phyloP scores from a whole-genome alignment of 1,139 yeast species.

The Kazachstania sp. region DNA sequence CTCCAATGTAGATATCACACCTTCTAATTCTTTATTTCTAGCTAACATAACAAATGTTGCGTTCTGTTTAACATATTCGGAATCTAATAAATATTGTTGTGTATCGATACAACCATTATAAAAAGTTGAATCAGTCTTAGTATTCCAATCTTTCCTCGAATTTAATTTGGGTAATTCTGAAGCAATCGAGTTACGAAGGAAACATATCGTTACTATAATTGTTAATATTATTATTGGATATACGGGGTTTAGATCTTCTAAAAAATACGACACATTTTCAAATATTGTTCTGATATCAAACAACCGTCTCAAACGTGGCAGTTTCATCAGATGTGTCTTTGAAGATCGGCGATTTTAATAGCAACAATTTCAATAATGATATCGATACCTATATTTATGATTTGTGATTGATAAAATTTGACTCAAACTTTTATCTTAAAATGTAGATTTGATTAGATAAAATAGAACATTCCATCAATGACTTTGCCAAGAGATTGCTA shows the following conservation, averaged over 20 bases:
- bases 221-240: constrained; percentile 5
- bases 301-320: no score
- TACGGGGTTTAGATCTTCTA: constrained; percentile 7
- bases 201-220: constrained; percentile 6
- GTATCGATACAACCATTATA: constrained; percentile 44
- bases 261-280: background rate
- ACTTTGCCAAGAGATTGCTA: no score
- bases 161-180: constrained; percentile 4
- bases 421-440: no score
- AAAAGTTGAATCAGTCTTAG: constrained; percentile 33
- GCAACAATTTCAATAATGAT: no score
- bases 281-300: background rate
- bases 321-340: no score
- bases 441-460: no score
- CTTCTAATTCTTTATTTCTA: constrained; percentile 62
- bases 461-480: no score
- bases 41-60: constrained; percentile 83
- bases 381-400: no score
- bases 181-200: constrained; percentile 5
- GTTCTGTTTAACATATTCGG: constrained; percentile 41
- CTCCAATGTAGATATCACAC: constrained; percentile 57
- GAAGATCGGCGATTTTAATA: no score
- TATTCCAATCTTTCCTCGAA: constrained; percentile 16
- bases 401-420: no score
- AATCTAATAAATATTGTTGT: constrained; percentile 25